Evolutionary conservation across 1,284 basidiomycete genomes (phyloP), one percentile per base, ranked within the genome.

Genomic region (Peniophora sp.): DNA sequence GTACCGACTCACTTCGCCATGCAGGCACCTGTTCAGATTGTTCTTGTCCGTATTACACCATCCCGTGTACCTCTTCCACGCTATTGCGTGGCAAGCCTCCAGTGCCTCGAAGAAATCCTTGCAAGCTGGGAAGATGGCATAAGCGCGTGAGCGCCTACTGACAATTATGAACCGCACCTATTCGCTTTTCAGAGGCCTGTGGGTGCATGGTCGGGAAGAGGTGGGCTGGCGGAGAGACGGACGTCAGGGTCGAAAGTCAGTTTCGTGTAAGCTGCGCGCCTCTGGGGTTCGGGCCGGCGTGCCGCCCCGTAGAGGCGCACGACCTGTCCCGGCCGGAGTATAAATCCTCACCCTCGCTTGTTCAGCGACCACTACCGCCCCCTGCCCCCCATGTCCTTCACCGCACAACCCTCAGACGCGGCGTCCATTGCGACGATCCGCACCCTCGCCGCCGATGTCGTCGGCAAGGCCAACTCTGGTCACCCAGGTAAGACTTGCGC

Each of bases 391-490:
- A 67, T 77, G 51, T 60, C 51, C 2, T 81, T 79, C 66, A 55
- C 60, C 47, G 54, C 64, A 47, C 59, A 69, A 35, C 51, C 64
- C 53, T 64, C 72, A 52, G 89, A 92, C 67, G 71, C 78, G 51
- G 66, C 73, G 54, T 74, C 75, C 59, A 73, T 87, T 59, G 76
- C 81, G 52, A 85, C 83, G 50, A 87, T 86, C 67, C 78, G 84
- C 55, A 78, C 81, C 48, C 76, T 86, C 53, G 80, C 85, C 48
- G 87, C 82, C 39, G 84, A 88, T 73, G 73, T 81, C 56, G 83
- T 88, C 47, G 78, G 68, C 53, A 82, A 91, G 71, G 85, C 92
- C 63, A 96, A 96, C 81, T 94, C 91, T 61, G 92, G 92, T 55
- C 91, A 94, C 71, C 92, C 91, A 54, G 90, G 91, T 85, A 51